Evolutionary conservation across 352 stramenopile genomes (phyloP), one percentile per base, ranked within the genome.

Genomic region (Phytophthora europaea): DNA sequence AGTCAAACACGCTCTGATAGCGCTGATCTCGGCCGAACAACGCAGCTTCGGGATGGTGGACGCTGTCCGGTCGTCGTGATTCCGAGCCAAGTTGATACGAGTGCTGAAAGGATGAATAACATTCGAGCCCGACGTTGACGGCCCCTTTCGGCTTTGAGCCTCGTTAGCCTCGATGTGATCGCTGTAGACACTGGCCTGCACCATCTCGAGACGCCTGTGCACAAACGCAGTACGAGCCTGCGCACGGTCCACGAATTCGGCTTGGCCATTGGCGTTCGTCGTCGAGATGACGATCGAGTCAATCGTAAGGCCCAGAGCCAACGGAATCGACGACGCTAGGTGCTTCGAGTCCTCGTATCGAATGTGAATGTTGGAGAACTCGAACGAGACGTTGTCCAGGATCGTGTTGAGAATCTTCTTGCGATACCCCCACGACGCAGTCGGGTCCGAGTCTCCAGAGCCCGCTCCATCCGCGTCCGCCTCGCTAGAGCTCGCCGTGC

Each of bases 341-440:
- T 88, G 76, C 28, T 84, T 90, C 10, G 81, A 91, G 66, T 96
- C 88, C 71, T 96, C 88, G 54, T 94, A 96, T 12, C 87, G 84
- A 26, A 96, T 84, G 69, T 95, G 85, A 67, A 96, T 92, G 20
- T 94, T 93, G 23, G 81, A 80, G 50, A 95, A 85, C 75, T 96
- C 87, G 54, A 96, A 87, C 28, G 82, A 88, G 1, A 95, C 83
- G 53, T 96, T 96, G 66, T 96, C 87, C 9, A 95, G 59, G 51
- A 96, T 91, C 16, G 89, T 94, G 72, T 93, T 89, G 16, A 94
- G 48, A 20, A 96, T 95, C 58, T 93, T 92, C 36, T 95, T 88
- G 16, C 87, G 83, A 50, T 92, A 94, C 12, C 88, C 86, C 87
- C 88, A 95, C 0, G 76, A 79, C 0, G 83, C 82, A 2, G 85